Evolutionary conservation across 441 rosid species (phyloP).

Genomic region (Cnidoscolus chayamansa): DNA sequence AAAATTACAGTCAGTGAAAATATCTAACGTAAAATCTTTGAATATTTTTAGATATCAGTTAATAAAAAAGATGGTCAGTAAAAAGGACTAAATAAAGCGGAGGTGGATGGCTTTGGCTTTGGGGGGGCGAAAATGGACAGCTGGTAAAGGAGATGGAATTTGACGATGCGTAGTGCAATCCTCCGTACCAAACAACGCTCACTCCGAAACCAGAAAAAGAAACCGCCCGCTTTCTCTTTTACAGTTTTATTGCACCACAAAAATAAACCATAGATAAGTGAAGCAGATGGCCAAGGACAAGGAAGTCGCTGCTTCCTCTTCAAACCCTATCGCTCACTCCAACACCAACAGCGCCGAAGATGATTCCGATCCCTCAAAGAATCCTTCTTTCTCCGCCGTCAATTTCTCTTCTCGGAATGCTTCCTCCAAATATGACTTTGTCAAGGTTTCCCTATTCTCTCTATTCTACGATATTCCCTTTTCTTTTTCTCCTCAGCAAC

Average conservation of each 20-base stretch:
- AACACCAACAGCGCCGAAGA: constrained; percentile 23
- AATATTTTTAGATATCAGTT: no score
- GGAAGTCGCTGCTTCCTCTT: constrained; percentile 24
- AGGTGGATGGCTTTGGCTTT: not conserved
- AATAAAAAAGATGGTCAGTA: no score
- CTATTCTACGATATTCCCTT: not conserved
- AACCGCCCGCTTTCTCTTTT: no score
- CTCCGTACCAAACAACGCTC: no score
- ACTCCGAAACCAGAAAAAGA: no score
- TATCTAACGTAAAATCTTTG: no score
- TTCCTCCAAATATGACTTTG: constrained; percentile 96
- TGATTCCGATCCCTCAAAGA: constrained; percentile 17
- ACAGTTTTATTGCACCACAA: no score
- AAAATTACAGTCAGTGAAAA: no score
- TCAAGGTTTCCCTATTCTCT: constrained; percentile 49
- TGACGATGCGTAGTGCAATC: no score
- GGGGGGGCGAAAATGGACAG: not conserved
- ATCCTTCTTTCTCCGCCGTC: constrained; percentile 40
- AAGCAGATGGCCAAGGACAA: constrained; percentile 38
- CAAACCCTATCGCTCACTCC: constrained; percentile 16
- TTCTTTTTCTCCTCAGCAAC: not conserved
- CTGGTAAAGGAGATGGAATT: no score
- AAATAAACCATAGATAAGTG: not conserved
- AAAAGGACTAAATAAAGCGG: not conserved
- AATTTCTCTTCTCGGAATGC: constrained; percentile 77